These are phyloP conservation scores for Hericium erinaceus DNA, from an alignment of 768 basidiomycete species.

Conservation along the genomic window DNA sequence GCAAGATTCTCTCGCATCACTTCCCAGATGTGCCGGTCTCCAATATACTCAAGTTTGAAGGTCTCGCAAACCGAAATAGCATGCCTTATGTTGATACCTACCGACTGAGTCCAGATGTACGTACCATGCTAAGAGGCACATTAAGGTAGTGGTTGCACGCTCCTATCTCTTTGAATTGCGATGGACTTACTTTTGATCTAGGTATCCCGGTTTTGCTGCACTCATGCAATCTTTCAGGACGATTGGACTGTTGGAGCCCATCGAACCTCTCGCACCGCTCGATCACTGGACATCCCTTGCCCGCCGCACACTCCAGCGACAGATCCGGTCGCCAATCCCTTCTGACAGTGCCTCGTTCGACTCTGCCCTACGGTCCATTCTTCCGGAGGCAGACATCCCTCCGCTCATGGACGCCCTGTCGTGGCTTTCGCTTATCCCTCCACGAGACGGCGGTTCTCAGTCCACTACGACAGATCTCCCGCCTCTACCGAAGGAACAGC, in stretches of 20 bases:
- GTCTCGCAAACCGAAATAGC: conserved; percentile 80
- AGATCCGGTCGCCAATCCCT: conserved; percentile 18
- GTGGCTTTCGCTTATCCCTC: conserved; percentile 34
- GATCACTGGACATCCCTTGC: conserved; percentile 32
- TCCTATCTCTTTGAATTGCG: background rate
- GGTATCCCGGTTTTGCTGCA: conserved; percentile 77
- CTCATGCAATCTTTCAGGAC: conserved; percentile 64
- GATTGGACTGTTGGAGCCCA: conserved; percentile 56
- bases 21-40: conserved; percentile 66
- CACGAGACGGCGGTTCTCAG: conserved; percentile 13
- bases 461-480: conserved; percentile 24
- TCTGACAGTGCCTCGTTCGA: conserved; percentile 24
- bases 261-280: conserved; percentile 22
- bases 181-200: conserved; percentile 18
- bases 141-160: conserved; percentile 36
- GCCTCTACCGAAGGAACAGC: conserved; percentile 31
- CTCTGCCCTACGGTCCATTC: conserved; percentile 23
- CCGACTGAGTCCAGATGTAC: conserved; percentile 35
- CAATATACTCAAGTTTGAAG: conserved; percentile 59
- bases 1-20: conserved; percentile 41
- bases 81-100: conserved; percentile 63
- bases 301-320: conserved; percentile 24
- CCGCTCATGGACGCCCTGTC: conserved; percentile 32
- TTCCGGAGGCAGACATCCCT: conserved; percentile 16
- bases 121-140: conserved; percentile 77